These are phyloP conservation scores for Lagenidium giganteum DNA, from an alignment of 352 stramenopile genomes.

Conservation along the genomic window DNA sequence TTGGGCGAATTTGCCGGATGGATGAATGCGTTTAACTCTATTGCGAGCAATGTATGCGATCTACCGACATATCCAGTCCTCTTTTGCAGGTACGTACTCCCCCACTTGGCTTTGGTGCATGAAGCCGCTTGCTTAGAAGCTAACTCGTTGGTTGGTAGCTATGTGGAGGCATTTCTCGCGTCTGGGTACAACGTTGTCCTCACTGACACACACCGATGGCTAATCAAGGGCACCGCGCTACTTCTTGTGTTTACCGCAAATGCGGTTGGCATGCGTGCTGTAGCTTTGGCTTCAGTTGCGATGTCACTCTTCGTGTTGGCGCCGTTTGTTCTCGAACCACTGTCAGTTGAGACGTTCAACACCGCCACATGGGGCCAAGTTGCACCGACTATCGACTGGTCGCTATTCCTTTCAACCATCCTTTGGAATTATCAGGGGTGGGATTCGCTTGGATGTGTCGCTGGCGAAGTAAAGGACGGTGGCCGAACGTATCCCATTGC, in stretches of 20 bases:
- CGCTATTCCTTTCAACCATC: conserved; percentile 81
- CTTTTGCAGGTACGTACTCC: conserved; percentile 49
- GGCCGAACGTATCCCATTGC: conserved; percentile 77
- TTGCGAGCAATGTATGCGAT: conserved; percentile 82
- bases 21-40: conserved; percentile 83
- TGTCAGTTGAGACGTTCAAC: conserved; percentile 72
- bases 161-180: conserved; percentile 70
- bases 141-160: conserved; percentile 22
- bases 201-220: conserved; percentile 48
- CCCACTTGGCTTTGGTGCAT: background rate
- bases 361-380: conserved; percentile 65
- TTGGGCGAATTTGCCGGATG: conserved; percentile 78
- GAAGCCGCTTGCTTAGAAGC: background rate
- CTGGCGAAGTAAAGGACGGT: conserved; percentile 79
- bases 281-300: conserved; percentile 64
- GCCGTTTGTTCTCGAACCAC: conserved; percentile 70
- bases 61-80: conserved; percentile 81
- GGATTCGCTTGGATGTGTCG: conserved; percentile 83
- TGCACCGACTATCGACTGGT: conserved; percentile 72
- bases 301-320: conserved; percentile 83
- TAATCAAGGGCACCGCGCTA: conserved; percentile 65
- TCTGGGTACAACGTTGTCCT: conserved; percentile 53
- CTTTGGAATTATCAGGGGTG: conserved; percentile 88
- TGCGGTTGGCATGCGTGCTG: conserved; percentile 67
- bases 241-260: conserved; percentile 71